A percentile compares a stretch with the other conserved stretches of the same genome.
Conservation (phyloP, 108 stramenopile genomes). For the Fragilariopsis cylindrus region DNA sequence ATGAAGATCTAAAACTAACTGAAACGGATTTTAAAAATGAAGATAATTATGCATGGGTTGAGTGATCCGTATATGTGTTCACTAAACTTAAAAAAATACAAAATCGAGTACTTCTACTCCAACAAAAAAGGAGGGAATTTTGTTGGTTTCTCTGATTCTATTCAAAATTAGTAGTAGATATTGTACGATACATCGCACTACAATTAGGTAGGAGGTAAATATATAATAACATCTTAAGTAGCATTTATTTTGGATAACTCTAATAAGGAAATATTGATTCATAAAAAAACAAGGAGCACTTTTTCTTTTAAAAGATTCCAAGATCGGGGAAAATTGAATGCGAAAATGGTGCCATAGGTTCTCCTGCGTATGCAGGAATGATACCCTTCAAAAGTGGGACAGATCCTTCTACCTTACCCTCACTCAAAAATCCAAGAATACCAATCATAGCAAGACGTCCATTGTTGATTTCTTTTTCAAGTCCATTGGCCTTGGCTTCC, state of each 20-base stretch:
- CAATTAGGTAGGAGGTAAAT: too few relatives aligned
- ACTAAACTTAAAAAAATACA: too few relatives aligned
- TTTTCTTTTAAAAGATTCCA: neutral
- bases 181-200: too few relatives aligned
- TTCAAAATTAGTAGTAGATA: too few relatives aligned
- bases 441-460: conserved; percentile 82
- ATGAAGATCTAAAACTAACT: conserved; percentile 10
- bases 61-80: neutral
- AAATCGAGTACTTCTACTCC: too few relatives aligned
- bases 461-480: conserved; percentile 77
- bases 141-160: too few relatives aligned
- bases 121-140: too few relatives aligned
- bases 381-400: conserved; percentile 76
- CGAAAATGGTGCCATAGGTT: conserved; percentile 69
- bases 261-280: too few relatives aligned
- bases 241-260: too few relatives aligned
- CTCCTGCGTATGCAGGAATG: conserved; percentile 67
- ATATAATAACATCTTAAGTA: too few relatives aligned
- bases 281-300: neutral
- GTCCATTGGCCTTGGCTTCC: conserved; percentile 65
- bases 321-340: conserved; percentile 29
- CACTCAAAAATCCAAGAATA: conserved; percentile 73
- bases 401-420: conserved; percentile 75
- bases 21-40: conserved; percentile 21
- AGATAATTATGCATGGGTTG: conserved; percentile 21